Percentiles rank a stretch among this genome's conserved stretches.
Conservation (phyloP, 441 rosid species). For the Adansonia rubrostipa region DNA sequence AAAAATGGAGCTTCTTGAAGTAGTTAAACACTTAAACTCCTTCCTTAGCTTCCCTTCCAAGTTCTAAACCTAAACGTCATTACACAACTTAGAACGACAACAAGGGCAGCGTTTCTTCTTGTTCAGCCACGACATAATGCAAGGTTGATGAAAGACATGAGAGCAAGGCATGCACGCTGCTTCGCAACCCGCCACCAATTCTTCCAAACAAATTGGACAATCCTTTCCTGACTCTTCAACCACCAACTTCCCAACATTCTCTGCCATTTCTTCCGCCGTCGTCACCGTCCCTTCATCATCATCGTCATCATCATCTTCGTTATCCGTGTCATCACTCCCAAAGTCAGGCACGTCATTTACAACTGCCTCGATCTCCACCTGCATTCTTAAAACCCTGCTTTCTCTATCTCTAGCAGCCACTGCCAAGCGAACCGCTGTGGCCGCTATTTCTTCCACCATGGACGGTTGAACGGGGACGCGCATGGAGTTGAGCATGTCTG, state of each 20-base stretch:
- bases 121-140: conserved; percentile 19
- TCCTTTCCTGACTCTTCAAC: not conserved
- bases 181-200: conserved; percentile 15
- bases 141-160: conserved; percentile 27
- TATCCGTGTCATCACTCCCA: not conserved
- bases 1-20: too few species aligned
- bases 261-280: not conserved
- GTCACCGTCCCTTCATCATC: not conserved
- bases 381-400: not conserved
- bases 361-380: conserved; percentile 8
- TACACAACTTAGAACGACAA: conserved; percentile 23
- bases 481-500: conserved; percentile 14
- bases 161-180: conserved; percentile 30
- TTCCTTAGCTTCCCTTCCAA: not conserved
- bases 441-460: conserved; percentile 14
- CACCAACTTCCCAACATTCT: not conserved
- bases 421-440: not conserved
- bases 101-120: conserved; percentile 36
- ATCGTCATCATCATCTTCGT: not conserved
- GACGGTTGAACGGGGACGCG: conserved; percentile 8
- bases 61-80: not conserved
- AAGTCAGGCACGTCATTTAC: conserved; percentile 14
- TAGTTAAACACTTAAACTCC: not conserved
- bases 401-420: not conserved
- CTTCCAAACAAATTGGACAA: conserved; percentile 27